Evolutionary conservation across 441 rosid genomes (phyloP).

Genomic region (Adansonia madagascariensis): DNA sequence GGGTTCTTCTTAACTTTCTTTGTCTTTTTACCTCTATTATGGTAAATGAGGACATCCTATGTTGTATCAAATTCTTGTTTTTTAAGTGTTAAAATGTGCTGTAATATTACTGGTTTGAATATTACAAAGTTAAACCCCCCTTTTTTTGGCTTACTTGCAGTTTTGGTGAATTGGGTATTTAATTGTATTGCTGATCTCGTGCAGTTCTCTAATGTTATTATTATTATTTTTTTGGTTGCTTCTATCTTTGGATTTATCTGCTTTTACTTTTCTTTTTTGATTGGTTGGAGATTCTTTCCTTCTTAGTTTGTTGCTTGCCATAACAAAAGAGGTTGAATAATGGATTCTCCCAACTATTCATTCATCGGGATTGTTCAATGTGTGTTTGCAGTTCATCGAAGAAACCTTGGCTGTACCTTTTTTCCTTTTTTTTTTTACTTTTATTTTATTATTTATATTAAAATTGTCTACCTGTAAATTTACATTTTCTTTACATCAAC

Average conservation of each 20-base stretch:
- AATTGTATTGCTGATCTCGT: not conserved
- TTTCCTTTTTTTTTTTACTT: slow-evolving; percentile 22
- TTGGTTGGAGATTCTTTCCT: slow-evolving; percentile 34
- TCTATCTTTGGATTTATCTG: slow-evolving; percentile 6
- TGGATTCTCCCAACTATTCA: slow-evolving; percentile 20
- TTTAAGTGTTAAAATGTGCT: not conserved
- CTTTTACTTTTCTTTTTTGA: not conserved
- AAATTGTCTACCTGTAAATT: slow-evolving; percentile 37
- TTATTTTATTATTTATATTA: slow-evolving; percentile 14
- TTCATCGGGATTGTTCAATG: slow-evolving; percentile 34
- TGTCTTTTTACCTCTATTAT: slow-evolving; percentile 7
- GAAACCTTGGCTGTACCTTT: slow-evolving; percentile 38
- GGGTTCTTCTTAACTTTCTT: not conserved
- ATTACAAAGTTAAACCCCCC: not conserved
- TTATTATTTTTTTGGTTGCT: not conserved
- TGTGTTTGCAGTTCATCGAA: slow-evolving; percentile 38
- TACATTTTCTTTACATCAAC: slow-evolving; percentile 13
- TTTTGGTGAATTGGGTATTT: not conserved
- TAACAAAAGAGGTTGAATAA: slow-evolving; percentile 19
- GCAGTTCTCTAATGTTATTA: not conserved
- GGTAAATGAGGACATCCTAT: slow-evolving; percentile 10
- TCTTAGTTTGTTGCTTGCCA: slow-evolving; percentile 28
- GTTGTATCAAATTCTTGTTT: not conserved
- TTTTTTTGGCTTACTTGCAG: not conserved
- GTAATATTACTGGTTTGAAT: not conserved